Evolutionary conservation across 495 filamentous ascomycete genomes (phyloP).

Genomic region (Hypoxylon lienhwacheense): DNA sequence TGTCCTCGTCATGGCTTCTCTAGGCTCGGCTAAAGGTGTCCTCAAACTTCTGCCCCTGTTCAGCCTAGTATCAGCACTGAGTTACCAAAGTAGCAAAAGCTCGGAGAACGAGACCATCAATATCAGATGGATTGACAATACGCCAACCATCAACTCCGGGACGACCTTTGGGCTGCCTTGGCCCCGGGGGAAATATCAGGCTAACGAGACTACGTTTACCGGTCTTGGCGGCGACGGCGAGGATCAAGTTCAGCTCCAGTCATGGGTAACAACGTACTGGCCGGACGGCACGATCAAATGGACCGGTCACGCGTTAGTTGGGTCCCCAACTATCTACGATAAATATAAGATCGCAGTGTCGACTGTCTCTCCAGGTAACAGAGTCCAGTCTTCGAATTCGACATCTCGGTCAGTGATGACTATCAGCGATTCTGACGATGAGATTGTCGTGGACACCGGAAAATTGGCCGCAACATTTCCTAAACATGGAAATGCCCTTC

Average conservation of each 20-base stretch:
- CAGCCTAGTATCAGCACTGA: slow-evolving; percentile 15
- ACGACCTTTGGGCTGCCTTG: slow-evolving; percentile 50
- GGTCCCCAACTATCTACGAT: slow-evolving; percentile 24
- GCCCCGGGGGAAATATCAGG: slow-evolving; percentile 43
- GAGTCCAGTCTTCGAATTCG: not conserved
- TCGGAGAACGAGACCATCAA: slow-evolving; percentile 23
- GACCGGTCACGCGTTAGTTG: slow-evolving; percentile 48
- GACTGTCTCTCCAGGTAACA: not conserved
- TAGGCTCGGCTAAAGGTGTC: not conserved
- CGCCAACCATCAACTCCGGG: slow-evolving; percentile 38
- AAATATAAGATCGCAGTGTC: slow-evolving; percentile 33
- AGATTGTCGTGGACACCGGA: slow-evolving; percentile 41
- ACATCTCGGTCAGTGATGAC: slow-evolving; percentile 2
- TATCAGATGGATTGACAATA: slow-evolving; percentile 46
- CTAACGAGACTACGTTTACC: slow-evolving; percentile 38
- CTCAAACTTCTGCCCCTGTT: slow-evolving; percentile 2
- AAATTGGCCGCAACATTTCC: slow-evolving; percentile 44
- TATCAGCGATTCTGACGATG: slow-evolving; percentile 18
- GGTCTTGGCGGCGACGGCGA: slow-evolving; percentile 29
- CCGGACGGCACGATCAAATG: slow-evolving; percentile 52
- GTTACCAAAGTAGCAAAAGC: slow-evolving; percentile 9
- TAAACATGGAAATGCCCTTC: slow-evolving; percentile 39
- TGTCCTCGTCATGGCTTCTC: slow-evolving; percentile 5
- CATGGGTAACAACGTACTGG: slow-evolving; percentile 51
- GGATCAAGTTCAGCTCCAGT: slow-evolving; percentile 40